Base-by-base conservation (phyloP, 116 monocot species). In the Phalaenopsis hybrid region DNA sequence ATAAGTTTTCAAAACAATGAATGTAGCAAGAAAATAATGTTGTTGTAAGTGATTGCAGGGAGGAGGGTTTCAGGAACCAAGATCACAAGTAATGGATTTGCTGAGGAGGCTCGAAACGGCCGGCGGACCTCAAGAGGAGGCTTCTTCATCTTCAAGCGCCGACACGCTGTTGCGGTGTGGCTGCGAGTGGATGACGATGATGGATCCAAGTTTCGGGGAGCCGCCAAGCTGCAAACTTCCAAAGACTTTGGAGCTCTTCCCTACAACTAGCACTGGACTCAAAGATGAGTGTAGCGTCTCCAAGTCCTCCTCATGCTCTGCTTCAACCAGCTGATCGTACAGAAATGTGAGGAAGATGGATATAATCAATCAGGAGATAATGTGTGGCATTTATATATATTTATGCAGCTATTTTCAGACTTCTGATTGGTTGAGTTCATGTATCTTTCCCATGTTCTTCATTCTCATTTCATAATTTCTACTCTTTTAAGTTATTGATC, bases 301-400 rank as follows among this genome's bases (percentile, higher is more conserved):
- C 25, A 89, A 85, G 70, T 85, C 83, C 61, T 87, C 91, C 55
- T 86, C 88, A 34, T 87, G 89, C 83, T 89, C 89, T 57, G 83
- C 87, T n/a, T 91, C 89, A 81, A 85, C 89, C 78, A 85, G 77
- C 21, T 81, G 74, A 80, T 21, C 15, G 15, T 55, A 17, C 37
- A 55, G 2, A 4, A 55, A 15, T 55, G 55, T 55, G 55, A 13
- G 15, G 55, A 55, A 55, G 15, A 15, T 55, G 55, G 15, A 55
- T 2, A 0, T 15, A 55, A 15, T 15, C 15, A 16, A 55, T 55
- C 55, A 55, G 55, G 55, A 55, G 15, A 2, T 15, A 15, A 52
- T 48, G 9, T 48, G 48, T 48, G 48, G 8, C 48, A 48, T 48
- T 48, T 48, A 48, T 3, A 48, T 48, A 48, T 9, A 48, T 4